Conservation (phyloP, 2,329 filamentous ascomycete species). For the Cytospora leucostoma region DNA sequence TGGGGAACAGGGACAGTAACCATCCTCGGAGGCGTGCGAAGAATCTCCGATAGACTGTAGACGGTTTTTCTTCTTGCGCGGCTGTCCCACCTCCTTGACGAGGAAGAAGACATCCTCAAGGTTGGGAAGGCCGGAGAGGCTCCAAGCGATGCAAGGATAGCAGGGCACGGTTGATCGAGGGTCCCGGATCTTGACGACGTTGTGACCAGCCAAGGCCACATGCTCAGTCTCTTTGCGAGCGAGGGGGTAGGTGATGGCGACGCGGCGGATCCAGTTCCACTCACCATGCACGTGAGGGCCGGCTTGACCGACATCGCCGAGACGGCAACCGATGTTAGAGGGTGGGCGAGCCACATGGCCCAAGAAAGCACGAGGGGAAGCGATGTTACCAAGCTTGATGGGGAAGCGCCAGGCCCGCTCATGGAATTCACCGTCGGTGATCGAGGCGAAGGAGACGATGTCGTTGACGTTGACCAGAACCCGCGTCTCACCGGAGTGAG, state of each 20-base stretch:
- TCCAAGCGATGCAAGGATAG: background rate
- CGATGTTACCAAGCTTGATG: background rate
- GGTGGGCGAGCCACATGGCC: too few relatives aligned
- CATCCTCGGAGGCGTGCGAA: background rate
- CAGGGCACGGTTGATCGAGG: background rate
- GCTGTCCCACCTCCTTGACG: background rate
- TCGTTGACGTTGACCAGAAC: background rate
- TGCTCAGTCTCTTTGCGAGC: background rate
- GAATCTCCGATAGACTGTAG: background rate
- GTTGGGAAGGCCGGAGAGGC: background rate
- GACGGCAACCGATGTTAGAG: too few relatives aligned
- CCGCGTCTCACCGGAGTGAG: background rate
- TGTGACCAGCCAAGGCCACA: background rate
- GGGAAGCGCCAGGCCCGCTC: background rate
- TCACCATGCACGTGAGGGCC: background rate
- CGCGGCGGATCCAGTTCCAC: background rate
- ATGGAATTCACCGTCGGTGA: background rate
- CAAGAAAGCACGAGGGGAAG: background rate
- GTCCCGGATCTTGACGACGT: too few relatives aligned
- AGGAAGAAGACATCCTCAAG: background rate
- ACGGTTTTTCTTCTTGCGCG: background rate
- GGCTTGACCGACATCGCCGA: background rate
- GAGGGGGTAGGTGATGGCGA: background rate
- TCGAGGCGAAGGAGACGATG: background rate
- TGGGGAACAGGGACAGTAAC: too few relatives aligned